These are phyloP conservation scores for Sporothrix mexicana DNA, from an alignment of 2,329 filamentous ascomycete genomes.

Conservation along the genomic window DNA sequence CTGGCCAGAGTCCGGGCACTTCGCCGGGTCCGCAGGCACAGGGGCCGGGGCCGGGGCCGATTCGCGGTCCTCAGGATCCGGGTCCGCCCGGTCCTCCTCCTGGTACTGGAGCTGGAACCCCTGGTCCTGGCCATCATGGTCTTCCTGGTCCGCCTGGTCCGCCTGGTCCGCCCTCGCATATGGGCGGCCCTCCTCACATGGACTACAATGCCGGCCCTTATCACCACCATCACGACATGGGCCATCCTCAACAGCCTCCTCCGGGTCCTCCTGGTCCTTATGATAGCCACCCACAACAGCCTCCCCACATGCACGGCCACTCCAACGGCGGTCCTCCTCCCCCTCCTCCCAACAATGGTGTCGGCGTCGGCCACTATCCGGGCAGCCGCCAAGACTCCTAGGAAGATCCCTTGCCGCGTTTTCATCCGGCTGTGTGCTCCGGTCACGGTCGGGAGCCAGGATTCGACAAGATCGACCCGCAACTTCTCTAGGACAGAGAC, in stretches of 20 bases:
- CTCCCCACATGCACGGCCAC: neutral
- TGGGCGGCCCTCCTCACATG: constrained; percentile 10
- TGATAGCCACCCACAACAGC: neutral
- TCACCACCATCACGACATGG: constrained; percentile 27
- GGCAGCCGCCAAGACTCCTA: constrained; percentile 23
- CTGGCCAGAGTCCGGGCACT: neutral
- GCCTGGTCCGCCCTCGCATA: neutral
- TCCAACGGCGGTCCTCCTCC: neutral
- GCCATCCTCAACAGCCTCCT: neutral
- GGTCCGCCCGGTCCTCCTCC: neutral
- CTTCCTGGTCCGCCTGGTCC: neutral
- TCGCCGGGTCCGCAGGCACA: constrained; percentile 13
- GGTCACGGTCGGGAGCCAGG: neutral
- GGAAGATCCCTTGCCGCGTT: constrained; percentile 9
- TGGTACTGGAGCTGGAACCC: neutral
- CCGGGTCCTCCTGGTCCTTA: constrained; percentile 11
- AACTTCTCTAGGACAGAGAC: neutral
- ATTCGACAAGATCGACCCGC: neutral
- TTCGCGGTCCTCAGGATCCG: neutral
- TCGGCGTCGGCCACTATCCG: neutral
- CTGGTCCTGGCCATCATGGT: neutral
- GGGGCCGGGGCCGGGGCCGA: neutral
- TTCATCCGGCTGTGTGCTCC: no score
- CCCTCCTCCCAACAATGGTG: neutral
- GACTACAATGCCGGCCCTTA: neutral